Evolutionary conservation across 768 basidiomycete species (phyloP), one percentile per base, ranked within the genome.

Genomic region (Xanthoconium purpureum): DNA sequence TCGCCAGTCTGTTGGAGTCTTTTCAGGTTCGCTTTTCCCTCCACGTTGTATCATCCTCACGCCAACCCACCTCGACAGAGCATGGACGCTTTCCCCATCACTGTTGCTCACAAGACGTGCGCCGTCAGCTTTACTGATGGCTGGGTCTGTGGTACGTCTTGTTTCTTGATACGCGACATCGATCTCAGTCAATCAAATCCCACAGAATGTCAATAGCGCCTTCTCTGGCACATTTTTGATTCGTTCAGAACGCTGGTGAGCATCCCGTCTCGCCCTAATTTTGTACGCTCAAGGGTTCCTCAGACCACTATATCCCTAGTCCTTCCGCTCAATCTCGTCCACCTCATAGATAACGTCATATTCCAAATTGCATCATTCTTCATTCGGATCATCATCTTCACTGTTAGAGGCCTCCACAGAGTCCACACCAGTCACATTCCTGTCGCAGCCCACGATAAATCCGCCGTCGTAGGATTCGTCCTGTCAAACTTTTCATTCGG

Each of bases 401-500:
- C 18, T 9, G 17, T 62, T 14, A 55, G 3, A 7, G 65, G 65
- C 29, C 54, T 67, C 29, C 7, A 35, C 20, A 17, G n/a, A n/a
- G n/a, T n/a, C n/a, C n/a, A n/a, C n/a, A n/a, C 36, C 44, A 52
- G 62, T 13, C 14, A 20, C 5, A 56, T 62, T 40, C 54, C 65
- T 0, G 56, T 51, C 10, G 54, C 62, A n/a, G 65, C 63, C 2
- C 56, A 42, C 12, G 38, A 56, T 36, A 65, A 64, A 36, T 62
- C 65, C 28, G 53, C 56, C 15, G 65, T 66, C 17, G 63, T 47
- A 38, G 65, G 65, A 52, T 66, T 66, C 11, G 45, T 65, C 2
- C 58, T 67, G 17, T 67, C 65, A 0, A 66, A 66, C 35, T 67
- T 66, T 48, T 49, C 65, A 43, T 67, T 67, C 18, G 65, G 64